A percentile compares a stretch with the other conserved stretches of the same genome.
phyloP scores from a whole-genome alignment of 176 grass and related monocot genomes.

The Pontederia paniculata region DNA sequence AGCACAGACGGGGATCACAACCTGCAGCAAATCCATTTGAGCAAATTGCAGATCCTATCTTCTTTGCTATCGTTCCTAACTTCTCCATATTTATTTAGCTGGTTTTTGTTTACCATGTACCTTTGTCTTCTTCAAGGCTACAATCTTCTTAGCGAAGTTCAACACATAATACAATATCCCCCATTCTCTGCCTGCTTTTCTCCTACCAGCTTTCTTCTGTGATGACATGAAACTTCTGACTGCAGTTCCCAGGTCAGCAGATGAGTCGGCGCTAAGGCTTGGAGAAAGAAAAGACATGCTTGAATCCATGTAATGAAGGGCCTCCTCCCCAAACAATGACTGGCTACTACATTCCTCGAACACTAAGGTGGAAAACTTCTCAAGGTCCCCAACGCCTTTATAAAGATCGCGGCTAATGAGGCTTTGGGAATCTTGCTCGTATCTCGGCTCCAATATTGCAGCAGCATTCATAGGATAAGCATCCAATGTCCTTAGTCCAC shows the following conservation, averaged over 20 bases:
- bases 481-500: constrained; percentile 17
- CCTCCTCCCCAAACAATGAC: constrained; percentile 21
- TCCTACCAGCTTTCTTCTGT: constrained; percentile 27
- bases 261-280: neutral
- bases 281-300: constrained; percentile 27
- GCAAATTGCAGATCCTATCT: too few relatives aligned
- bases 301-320: constrained; percentile 33
- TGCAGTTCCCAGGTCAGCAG: constrained; percentile 51
- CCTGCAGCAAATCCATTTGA: too few relatives aligned
- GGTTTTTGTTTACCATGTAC: constrained; percentile 30
- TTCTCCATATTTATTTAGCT: neutral
- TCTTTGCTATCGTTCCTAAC: too few relatives aligned
- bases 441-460: constrained; percentile 20
- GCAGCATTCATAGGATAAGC: constrained; percentile 16
- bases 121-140: constrained; percentile 31
- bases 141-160: constrained; percentile 63
- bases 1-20: too few relatives aligned
- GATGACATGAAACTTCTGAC: constrained; percentile 44
- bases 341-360: constrained; percentile 41
- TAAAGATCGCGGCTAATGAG: constrained; percentile 13
- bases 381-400: constrained; percentile 17
- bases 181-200: constrained; percentile 60
- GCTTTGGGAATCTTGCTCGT: constrained; percentile 18
- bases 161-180: constrained; percentile 58
- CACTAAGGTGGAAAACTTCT: constrained; percentile 42